A percentile compares a stretch with the other conserved stretches of the same genome.
These are phyloP conservation scores for Tulasnella sp. DNA, from an alignment of 768 basidiomycete species.

Conservation along the genomic window DNA sequence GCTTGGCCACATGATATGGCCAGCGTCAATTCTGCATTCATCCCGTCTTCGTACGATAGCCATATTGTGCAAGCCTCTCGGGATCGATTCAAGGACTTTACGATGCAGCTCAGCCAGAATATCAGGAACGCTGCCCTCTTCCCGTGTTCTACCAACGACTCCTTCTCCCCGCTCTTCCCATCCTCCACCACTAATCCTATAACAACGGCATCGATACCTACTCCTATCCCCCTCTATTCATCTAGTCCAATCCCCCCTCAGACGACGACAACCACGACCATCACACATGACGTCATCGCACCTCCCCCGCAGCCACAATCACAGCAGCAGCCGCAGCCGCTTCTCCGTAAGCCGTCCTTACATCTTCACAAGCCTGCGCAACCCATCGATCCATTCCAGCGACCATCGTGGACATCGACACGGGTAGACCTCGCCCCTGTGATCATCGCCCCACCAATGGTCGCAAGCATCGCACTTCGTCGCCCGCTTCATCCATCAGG, in stretches of 20 bases:
- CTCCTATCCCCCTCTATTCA: not conserved
- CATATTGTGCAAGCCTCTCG: too few relatives aligned
- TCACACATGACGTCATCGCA: not conserved
- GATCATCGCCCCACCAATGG: too few relatives aligned
- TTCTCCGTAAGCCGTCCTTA: not conserved
- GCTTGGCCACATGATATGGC: too few relatives aligned
- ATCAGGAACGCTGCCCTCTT: slow-evolving; percentile 1
- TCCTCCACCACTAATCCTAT: not conserved
- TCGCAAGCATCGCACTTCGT: not conserved
- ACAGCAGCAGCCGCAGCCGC: too few relatives aligned
- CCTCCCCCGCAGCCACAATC: too few relatives aligned
- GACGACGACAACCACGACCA: too few relatives aligned
- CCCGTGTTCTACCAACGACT: not conserved
- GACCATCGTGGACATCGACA: not conserved
- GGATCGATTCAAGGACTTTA: not conserved
- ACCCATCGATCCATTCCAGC: slow-evolving; percentile 2
- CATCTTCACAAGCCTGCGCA: not conserved
- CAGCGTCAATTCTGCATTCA: not conserved
- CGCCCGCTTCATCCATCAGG: not conserved
- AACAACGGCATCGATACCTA: not conserved
- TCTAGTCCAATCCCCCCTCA: not conserved
- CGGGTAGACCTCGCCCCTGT: too few relatives aligned
- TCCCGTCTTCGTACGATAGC: not conserved
- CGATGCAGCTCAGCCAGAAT: not conserved
- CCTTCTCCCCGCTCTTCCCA: not conserved